Evolutionary conservation across 495 filamentous ascomycete genomes (phyloP), one percentile per base, ranked within the genome.

Genomic region (Penicillium malachiteum): DNA sequence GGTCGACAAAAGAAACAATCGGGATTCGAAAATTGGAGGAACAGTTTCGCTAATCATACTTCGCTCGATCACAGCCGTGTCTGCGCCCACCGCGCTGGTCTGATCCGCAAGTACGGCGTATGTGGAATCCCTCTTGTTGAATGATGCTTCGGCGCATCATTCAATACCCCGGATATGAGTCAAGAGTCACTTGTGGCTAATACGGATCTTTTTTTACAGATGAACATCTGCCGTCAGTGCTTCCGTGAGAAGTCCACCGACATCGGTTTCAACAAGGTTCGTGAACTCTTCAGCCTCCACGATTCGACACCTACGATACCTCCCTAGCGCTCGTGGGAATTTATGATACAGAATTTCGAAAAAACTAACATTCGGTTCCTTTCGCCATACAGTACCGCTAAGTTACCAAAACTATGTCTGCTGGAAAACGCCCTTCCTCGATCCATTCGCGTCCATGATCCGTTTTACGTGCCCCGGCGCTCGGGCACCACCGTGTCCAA

Each of bases 191-290:
- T 38, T 46, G 37, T 37, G 52, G 58, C 68, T 71, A 64, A 71
- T 42, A 50, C n/a, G 56, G 57, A 41, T 52, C 45, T 21, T 39
- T 26, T 54, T 34, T 53, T 66, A 55, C 52, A 76, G 74, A 77
- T 98, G 71, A 92, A 97, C 81, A 93, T 97, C 84, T 97, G 93
- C 88, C 89, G 92, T 85, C 92, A 98, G 81, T 97, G 94, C 87
- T 98, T 98, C 86, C 81, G 94, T 71, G 94, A 98, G 86, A 97
- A 97, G 86, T 81, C 86, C 62, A 67, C 81, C 72, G 93, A 97
- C 76, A 96, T 98, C 78, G 94, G 94, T 67, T 98, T 98, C 84
- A 80, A 86, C 80, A 97, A 98, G 92, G 93, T 75, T 70, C 61
- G 83, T 71, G 59, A 61, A 52, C 17, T 41, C 7, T 17, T 44